These are phyloP conservation scores for Letharia lupina DNA, from an alignment of 495 filamentous ascomycete species.

Conservation along the genomic window DNA sequence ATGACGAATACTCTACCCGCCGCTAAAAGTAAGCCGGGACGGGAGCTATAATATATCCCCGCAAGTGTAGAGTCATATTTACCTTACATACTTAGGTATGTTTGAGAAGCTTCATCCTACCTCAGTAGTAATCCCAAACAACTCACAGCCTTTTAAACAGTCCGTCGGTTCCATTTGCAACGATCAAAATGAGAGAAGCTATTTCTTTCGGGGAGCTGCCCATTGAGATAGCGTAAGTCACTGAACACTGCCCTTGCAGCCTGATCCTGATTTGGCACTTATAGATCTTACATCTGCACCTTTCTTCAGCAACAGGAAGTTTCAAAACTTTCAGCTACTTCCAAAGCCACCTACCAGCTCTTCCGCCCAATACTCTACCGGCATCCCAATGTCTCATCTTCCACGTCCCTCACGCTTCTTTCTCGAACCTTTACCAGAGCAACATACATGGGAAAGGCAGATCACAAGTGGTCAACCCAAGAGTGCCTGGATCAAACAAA, in stretches of 20 bases:
- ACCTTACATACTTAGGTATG: no score
- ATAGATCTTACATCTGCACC: constrained; percentile 27
- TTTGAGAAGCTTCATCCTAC: no score
- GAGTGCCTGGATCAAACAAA: constrained; percentile 25
- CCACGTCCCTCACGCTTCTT: constrained; percentile 28
- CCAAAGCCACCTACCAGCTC: constrained; percentile 29
- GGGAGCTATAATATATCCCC: not conserved
- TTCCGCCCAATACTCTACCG: constrained; percentile 33
- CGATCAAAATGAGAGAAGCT: constrained; percentile 4
- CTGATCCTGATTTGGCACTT: not conserved
- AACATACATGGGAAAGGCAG: constrained; percentile 28
- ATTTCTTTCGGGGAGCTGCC: constrained; percentile 19
- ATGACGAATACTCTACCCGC: not conserved
- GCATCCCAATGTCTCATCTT: constrained; percentile 27
- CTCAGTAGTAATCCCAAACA: not conserved
- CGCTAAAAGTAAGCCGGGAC: constrained; percentile 1
- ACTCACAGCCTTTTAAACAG: not conserved
- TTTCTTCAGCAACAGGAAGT: constrained; percentile 26
- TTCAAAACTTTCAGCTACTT: constrained; percentile 27
- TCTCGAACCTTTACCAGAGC: constrained; percentile 27
- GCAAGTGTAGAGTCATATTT: not conserved
- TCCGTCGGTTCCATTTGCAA: not conserved
- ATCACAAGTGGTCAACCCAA: constrained; percentile 29
- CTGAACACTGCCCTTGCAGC: not conserved
- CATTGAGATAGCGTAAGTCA: constrained; percentile 29